Evolutionary conservation across 306 rosid genomes (phyloP), one percentile per base, ranked within the genome.

Genomic region (Rubus parviflorus): DNA sequence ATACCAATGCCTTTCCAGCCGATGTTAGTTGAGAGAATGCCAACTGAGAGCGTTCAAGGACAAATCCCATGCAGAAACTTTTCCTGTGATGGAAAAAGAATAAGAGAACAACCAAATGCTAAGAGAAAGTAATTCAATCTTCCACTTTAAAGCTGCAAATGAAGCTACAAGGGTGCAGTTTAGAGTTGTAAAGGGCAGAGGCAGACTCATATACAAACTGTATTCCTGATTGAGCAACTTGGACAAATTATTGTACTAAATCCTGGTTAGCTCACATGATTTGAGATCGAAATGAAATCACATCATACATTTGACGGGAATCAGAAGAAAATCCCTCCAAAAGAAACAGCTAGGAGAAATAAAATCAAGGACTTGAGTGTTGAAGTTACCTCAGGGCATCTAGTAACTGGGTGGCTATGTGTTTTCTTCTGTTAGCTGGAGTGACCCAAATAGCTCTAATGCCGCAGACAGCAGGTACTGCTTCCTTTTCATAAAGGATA

Each of bases 11-110:
- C 83, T 81, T 88, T 81, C 97, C 99, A 67, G 75, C 75, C 8
- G 89, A 87, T 78, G 97, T 90, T 66, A 95, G 99, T 79, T 85
- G 90, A 68, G 99, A 92, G 87, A 92, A 88, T 79, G 97, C 96
- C 80, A 89, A 45, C 48, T 89, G 91, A 75, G 86, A 68, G 53
- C 73, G 87, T 73, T 88, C 88, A 65, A 92, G 87, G 63, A 71
- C 91, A 63, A 65, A 30, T 58, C 83, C 95, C 68, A n/a, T 9
- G 84, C 85, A 80, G 78, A 92, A 95, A 77, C 86, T 88, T 83
- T 72, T 86, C 86, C 97, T 95, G 93, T 67, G 52, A 82, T 6
- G 54, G 51, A 79, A 19, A 78, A 69, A 13, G 20, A 70, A 73
- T 45, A 47, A 71, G 52, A 68, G 42, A 75, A 63, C 43, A 76